Percentiles rank a stretch among this genome's conserved stretches.
phyloP scores from a whole-genome alignment of 768 basidiomycete genomes.

The Lactarius psammicola region DNA sequence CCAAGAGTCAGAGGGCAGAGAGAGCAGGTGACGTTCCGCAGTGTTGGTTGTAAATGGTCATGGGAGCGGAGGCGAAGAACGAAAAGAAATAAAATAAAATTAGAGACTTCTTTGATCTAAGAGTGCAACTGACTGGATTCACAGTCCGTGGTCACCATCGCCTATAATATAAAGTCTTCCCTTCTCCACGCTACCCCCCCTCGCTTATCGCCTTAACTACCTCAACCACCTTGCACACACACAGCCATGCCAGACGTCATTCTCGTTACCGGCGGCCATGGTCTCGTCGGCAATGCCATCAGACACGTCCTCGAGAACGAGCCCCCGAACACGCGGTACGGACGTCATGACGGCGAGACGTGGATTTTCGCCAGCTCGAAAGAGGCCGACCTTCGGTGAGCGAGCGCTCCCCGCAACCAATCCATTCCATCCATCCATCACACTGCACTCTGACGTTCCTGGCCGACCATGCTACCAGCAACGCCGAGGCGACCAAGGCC shows the following conservation, averaged over 20 bases:
- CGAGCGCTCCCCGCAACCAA: slow-evolving; percentile 32
- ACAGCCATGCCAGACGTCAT: slow-evolving; percentile 42
- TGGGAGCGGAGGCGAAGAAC: neutral
- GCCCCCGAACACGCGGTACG: slow-evolving; percentile 73
- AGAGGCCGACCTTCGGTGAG: slow-evolving; percentile 82
- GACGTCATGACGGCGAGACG: slow-evolving; percentile 67
- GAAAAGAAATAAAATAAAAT: neutral
- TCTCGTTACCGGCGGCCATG: slow-evolving; percentile 81
- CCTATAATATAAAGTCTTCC: neutral
- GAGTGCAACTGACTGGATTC: neutral
- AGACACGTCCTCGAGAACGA: slow-evolving; percentile 75
- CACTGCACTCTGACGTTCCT: slow-evolving; percentile 74
- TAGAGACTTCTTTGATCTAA: neutral
- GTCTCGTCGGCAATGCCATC: slow-evolving; percentile 83
- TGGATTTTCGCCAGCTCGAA: slow-evolving; percentile 82
- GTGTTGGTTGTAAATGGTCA: neutral
- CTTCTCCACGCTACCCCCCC: neutral
- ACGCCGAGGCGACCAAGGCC: slow-evolving; percentile 62
- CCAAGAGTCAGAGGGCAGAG: neutral
- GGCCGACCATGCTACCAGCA: slow-evolving; percentile 47
- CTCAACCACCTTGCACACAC: neutral
- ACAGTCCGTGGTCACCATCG: neutral
- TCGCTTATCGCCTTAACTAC: neutral
- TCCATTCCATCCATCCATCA: neutral
- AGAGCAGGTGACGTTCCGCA: neutral